Base-by-base conservation (phyloP, 345 rosid genomes). In the Populus davidiana region DNA sequence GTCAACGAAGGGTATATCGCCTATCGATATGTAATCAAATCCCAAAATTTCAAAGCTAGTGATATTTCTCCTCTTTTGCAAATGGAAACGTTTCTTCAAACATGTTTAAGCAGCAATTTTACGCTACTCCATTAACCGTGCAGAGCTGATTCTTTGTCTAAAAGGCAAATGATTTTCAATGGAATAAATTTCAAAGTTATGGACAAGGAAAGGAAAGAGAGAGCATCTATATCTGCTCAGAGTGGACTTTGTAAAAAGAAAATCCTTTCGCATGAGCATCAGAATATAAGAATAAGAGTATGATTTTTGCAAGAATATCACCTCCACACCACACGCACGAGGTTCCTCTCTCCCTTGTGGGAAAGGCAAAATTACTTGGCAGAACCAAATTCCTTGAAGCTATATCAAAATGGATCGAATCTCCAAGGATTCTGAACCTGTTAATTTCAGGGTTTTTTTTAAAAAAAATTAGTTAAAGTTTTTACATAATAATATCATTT, bases 361-460 rank as follows among this genome's bases (percentile, higher is more conserved):
- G 27, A 78, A 71, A 80, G 62, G 54, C 66, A 56, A n/a, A 43
- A 52, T 17, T 18, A 13, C 72, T 7, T 16, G 29, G 52, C 64
- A 71, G 89, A 89, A 85, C 85, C 90, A 67, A 77, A 86, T 89
- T 88, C 86, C 70, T 69, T 62, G 47, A 50, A 69, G 41, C 68
- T 18, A 47, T 67, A 49, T 66, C 72, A 70, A 73, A 69, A 74
- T 70, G 75, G 75, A 85, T 73, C 70, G 70, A 77, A 84, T 83
- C 86, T 77, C 78, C 21, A 41, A 59, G 63, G 12, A 9, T 8
- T 13, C 16, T n/a, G 43, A 2, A 1, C 59, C 41, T 71, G 23
- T 41, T 41, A 41, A 41, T 10, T 41, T 41, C 36, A 33, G 36
- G 36, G 36, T 33, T 33, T 33, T 31, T 33, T 33, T 33, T 33